phyloP scores from a whole-genome alignment of 108 stramenopile genomes.

The Epithemia pelagica region DNA sequence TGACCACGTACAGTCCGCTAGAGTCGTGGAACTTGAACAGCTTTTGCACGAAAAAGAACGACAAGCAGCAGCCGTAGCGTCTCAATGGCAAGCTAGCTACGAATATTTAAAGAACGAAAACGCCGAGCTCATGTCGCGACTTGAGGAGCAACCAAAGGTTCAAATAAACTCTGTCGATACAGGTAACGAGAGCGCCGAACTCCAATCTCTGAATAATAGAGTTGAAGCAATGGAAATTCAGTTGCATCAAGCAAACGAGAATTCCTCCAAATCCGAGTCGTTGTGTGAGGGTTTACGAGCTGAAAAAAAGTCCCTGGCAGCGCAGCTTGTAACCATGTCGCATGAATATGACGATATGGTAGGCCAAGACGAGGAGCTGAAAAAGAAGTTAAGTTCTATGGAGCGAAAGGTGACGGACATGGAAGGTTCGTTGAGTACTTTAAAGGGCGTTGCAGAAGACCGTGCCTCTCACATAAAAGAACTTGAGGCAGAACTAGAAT shows the following conservation, averaged over 20 bases:
- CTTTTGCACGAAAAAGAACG: slow-evolving; percentile 10
- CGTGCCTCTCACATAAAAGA: slow-evolving; percentile 12
- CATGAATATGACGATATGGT: slow-evolving; percentile 13
- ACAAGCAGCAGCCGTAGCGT: not conserved
- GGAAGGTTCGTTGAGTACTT: not conserved
- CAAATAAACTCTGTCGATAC: slow-evolving; percentile 39
- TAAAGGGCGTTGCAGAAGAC: slow-evolving; percentile 3
- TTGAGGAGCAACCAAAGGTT: slow-evolving; percentile 22
- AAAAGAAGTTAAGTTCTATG: slow-evolving; percentile 24
- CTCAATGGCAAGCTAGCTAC: slow-evolving; percentile 10
- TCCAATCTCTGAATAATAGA: slow-evolving; percentile 20
- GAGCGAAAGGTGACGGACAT: not conserved
- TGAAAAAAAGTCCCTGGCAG: not conserved
- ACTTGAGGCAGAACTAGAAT: slow-evolving; percentile 38
- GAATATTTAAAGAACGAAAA: slow-evolving; percentile 8
- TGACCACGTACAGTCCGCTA: not conserved
- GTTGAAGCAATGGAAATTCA: slow-evolving; percentile 20
- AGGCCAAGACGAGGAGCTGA: slow-evolving; percentile 21
- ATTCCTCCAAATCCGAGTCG: not conserved
- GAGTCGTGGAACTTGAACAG: slow-evolving; percentile 32
- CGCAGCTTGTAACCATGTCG: not conserved
- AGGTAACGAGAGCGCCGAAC: slow-evolving; percentile 26
- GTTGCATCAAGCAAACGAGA: slow-evolving; percentile 9
- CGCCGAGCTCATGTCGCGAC: not conserved
- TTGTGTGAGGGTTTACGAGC: not conserved